Percentiles rank a stretch among this genome's conserved stretches.
Evolutionary conservation across 1,284 basidiomycete species (phyloP).

Genomic region (Wolfiporia cocos): DNA sequence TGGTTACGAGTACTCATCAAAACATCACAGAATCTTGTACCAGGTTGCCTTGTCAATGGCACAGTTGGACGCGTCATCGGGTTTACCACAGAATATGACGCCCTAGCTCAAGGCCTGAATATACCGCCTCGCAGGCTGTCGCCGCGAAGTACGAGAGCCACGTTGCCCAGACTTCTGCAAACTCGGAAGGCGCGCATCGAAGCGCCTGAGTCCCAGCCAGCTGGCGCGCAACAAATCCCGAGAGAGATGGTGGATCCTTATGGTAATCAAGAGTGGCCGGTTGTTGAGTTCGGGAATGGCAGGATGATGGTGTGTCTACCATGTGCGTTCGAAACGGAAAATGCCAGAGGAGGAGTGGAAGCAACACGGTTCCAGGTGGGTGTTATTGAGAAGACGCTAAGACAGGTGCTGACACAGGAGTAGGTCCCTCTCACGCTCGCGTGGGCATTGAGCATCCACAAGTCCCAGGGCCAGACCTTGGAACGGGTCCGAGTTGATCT

Average conservation of each 20-base stretch:
- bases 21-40: constrained; percentile 5
- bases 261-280: too few species aligned
- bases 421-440: constrained; percentile 75
- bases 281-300: constrained; percentile 47
- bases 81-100: constrained; percentile 47
- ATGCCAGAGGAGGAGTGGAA: constrained; percentile 43
- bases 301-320: constrained; percentile 41
- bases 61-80: constrained; percentile 76
- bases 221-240: too few species aligned
- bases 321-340: constrained; percentile 51
- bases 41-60: constrained; percentile 77
- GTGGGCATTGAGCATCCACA: constrained; percentile 83
- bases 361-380: constrained; percentile 46
- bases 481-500: constrained; percentile 73
- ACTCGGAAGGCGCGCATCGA: too few species aligned
- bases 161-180: too few species aligned
- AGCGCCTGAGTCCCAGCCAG: too few species aligned
- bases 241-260: too few species aligned
- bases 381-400: neutral
- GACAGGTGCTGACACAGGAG: neutral
- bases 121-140: constrained; percentile 21
- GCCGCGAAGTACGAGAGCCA: too few species aligned
- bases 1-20: neutral
- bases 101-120: constrained; percentile 34
- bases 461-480: constrained; percentile 81